Evolutionary conservation across 805 yeast genomes (phyloP), one percentile per base, ranked within the genome.

Genomic region (Saturnispora zaruensis): DNA sequence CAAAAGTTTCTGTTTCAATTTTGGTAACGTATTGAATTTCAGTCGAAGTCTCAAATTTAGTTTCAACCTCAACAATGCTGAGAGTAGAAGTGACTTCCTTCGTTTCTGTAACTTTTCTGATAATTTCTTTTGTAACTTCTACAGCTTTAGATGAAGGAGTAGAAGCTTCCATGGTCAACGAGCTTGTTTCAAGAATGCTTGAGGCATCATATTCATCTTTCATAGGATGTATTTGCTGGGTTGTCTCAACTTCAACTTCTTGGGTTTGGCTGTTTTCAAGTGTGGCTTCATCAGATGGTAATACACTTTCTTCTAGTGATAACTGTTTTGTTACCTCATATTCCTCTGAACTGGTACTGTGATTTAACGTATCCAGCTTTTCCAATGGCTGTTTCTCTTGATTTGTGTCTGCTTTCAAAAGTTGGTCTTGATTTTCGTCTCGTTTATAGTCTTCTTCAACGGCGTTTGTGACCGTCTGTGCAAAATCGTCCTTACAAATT

Each of bases 41-140:
- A 8, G 46, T 24, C 4, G 55, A 45, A 2, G 47, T 47, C 37
- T 30, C 51, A 24, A 45, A 34, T 26, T 34, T 41, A 2, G 47
- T 45, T 33, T 52, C 50, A 14, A 51, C 44, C 32, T 52, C 50
- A 14, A 51, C 46, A 11, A 41, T 48, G 16, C 51, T 53, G 21
- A 53, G 47, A 3, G 45, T 30, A 32, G 51, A 45, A 28, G 45
- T 33, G 5, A 53, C 50, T 11, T 54, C 52, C 13, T 23, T 37
- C 14, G 46, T 40, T n/a, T 49, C 50, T 3, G 49, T 50, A 5
- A 51, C 36, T 30, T 33, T 25, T 7, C 48, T 42, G 3, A 51
- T 53, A 11, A 51, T n/a, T 41, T 53, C 58, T 30, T 45, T 53
- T n/a, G 34, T 34, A 11, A 49, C 16, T 43, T 54, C 58, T n/a